Percentiles rank a stretch among this genome's conserved stretches.
Evolutionary conservation across 2,329 filamentous ascomycete species (phyloP).

Genomic region (Cadophora malorum): DNA sequence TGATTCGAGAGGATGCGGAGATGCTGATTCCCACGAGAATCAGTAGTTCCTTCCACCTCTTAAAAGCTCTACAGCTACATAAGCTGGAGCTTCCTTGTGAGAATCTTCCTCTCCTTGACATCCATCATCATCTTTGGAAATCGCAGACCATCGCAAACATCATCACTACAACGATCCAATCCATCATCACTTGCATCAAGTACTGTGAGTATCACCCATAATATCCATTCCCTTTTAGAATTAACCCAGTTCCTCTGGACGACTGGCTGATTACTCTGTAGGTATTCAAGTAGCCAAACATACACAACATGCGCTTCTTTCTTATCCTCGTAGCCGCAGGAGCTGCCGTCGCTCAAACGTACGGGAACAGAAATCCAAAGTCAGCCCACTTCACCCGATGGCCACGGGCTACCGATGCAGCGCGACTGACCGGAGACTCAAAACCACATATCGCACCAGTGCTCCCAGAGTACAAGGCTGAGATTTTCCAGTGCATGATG

Average conservation of each 20-base stretch:
- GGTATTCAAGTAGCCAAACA: not conserved
- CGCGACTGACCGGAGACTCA: not conserved
- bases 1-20: not conserved
- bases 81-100: not conserved
- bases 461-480: conserved; percentile 13
- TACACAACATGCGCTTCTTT: conserved; percentile 4
- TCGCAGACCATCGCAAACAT: not conserved
- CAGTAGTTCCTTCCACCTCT: not conserved
- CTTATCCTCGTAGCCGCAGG: not conserved
- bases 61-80: too few relatives aligned
- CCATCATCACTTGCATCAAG: not conserved
- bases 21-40: not conserved
- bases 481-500: conserved; percentile 6
- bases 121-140: conserved; percentile 7
- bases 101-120: not conserved
- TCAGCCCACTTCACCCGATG: not conserved
- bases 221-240: not conserved
- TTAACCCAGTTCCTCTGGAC: not conserved
- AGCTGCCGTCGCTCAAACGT: not conserved
- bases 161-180: not conserved
- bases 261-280: not conserved
- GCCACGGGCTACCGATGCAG: not conserved
- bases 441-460: not conserved
- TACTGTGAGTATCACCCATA: not conserved
- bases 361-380: not conserved